Percentiles rank a stretch among this genome's conserved stretches.
phyloP scores from a whole-genome alignment of 1,284 basidiomycete genomes.

The Farysia itapuensis region DNA sequence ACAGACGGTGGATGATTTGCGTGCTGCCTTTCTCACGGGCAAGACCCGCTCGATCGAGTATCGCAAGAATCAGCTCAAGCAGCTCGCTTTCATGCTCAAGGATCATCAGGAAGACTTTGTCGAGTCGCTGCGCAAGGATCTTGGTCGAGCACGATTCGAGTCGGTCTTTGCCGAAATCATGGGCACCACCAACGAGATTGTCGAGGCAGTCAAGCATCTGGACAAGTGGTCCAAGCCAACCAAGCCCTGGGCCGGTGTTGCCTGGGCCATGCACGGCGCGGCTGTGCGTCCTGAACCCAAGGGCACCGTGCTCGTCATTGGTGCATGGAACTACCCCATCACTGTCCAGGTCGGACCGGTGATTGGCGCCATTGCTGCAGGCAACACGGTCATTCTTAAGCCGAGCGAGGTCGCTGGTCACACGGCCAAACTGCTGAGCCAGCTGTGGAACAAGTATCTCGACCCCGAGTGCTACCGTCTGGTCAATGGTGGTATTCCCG shows the following conservation, averaged over 20 bases:
- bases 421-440: constrained; percentile 70
- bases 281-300: constrained; percentile 60
- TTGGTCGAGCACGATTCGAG: constrained; percentile 64
- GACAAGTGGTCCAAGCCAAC: constrained; percentile 61
- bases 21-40: constrained; percentile 64
- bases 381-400: constrained; percentile 62
- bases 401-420: constrained; percentile 77
- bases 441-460: constrained; percentile 78
- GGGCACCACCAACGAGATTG: constrained; percentile 65
- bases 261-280: constrained; percentile 57
- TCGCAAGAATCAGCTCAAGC: constrained; percentile 69
- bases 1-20: constrained; percentile 63
- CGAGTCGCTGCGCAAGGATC: constrained; percentile 65
- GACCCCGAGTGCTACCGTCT: constrained; percentile 73
- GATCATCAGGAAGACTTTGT: constrained; percentile 66
- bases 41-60: constrained; percentile 66
- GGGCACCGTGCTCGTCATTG: constrained; percentile 62
- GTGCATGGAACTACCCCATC: constrained; percentile 60
- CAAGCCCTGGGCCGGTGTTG: constrained; percentile 48
- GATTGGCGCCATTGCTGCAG: constrained; percentile 61
- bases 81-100: constrained; percentile 68
- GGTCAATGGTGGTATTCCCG: constrained; percentile 74
- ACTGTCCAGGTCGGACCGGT: constrained; percentile 59
- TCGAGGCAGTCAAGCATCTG: constrained; percentile 70
- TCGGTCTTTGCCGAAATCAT: constrained; percentile 58